These are phyloP conservation scores for Knoxia roxburghii DNA, from an alignment of 257 asterid species.

Conservation along the genomic window DNA sequence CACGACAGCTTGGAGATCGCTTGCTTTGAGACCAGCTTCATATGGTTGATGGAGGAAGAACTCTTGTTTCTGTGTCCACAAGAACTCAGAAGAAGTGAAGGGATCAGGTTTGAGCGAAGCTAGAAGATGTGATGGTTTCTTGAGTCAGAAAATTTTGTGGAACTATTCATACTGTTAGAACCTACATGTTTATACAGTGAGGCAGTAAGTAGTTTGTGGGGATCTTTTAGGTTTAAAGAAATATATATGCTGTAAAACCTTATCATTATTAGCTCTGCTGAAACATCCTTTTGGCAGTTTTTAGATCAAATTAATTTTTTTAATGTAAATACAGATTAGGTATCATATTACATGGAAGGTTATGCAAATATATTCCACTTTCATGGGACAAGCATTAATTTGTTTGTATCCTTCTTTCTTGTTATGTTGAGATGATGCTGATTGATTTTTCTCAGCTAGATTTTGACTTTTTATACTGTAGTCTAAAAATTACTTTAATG, in stretches of 20 bases:
- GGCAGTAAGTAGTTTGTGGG: constrained; percentile 2
- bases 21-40: neutral
- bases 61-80: neutral
- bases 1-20: neutral
- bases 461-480: too few species aligned
- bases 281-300: neutral
- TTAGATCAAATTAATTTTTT: neutral
- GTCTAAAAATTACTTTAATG: too few species aligned
- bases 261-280: neutral
- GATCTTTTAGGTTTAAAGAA: neutral
- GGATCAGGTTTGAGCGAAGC: too few species aligned
- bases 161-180: neutral
- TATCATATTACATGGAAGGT: constrained; percentile 2
- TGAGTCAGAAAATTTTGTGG: neutral
- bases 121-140: neutral
- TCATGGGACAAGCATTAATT: neutral
- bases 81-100: neutral
- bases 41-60: neutral
- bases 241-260: constrained; percentile 5
- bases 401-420: neutral
- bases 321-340: constrained; percentile 3
- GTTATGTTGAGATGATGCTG: neutral
- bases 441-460: too few species aligned
- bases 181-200: constrained; percentile 8
- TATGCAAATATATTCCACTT: neutral